A percentile compares a stretch with the other conserved stretches of the same genome.
Evolutionary conservation across 331 rosid genomes (phyloP).

Genomic region (Malus hybrid): DNA sequence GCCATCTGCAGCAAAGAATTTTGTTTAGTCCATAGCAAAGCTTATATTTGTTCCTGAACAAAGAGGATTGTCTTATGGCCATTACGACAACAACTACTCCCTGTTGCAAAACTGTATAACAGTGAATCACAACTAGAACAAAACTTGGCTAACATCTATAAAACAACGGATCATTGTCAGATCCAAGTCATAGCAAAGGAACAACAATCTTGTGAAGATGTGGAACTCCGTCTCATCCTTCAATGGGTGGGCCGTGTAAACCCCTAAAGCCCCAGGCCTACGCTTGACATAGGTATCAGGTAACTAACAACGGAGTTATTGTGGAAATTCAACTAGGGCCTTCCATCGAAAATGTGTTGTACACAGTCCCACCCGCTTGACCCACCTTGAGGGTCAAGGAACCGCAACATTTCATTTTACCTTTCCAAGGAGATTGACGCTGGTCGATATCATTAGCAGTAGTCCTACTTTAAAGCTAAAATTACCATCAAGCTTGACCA

Average conservation of each 20-base stretch:
- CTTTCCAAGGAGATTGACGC: too few species aligned
- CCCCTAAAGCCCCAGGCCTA: not conserved
- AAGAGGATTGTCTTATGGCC: not conserved
- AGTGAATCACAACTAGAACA: too few species aligned
- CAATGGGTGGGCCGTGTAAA: not conserved
- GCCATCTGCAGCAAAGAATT: slow-evolving; percentile 60
- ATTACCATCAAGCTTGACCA: not conserved
- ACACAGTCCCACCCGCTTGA: not conserved
- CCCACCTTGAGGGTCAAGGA: not conserved
- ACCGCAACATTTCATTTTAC: not conserved
- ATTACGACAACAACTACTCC: not conserved
- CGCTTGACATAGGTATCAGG: slow-evolving; percentile 10
- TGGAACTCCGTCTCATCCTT: not conserved
- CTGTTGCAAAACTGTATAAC: too few species aligned
- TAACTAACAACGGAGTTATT: not conserved
- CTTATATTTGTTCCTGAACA: not conserved
- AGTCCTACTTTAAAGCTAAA: not conserved
- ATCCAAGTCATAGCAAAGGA: not conserved
- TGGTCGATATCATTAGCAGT: too few species aligned
- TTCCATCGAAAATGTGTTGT: not conserved
- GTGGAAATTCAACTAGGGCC: not conserved
- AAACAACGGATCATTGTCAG: too few species aligned
- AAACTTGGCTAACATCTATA: too few species aligned
- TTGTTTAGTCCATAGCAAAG: slow-evolving; percentile 12
- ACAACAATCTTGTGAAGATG: not conserved